These are phyloP conservation scores for Eremothecium gossypii DNA, from an alignment of 1,139 yeast genomes.

Conservation along the genomic window DNA sequence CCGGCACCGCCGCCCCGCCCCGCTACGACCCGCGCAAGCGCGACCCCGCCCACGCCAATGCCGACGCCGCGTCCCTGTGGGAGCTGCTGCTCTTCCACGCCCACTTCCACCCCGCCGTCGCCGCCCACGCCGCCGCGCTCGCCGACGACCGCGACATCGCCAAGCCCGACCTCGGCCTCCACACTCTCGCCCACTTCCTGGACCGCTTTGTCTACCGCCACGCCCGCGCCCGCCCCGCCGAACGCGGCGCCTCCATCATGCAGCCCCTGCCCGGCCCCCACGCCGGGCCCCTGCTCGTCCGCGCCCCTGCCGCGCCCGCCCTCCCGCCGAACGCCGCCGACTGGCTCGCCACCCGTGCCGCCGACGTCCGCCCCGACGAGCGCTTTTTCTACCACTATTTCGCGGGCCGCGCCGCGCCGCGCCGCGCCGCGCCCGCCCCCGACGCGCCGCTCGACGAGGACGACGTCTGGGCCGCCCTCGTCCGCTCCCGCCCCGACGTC, in stretches of 20 bases:
- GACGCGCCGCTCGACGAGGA: slow-evolving; percentile 62
- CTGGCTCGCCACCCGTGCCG: slow-evolving; percentile 62
- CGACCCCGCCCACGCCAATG: slow-evolving; percentile 84
- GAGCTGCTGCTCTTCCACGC: slow-evolving; percentile 63
- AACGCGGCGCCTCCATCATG: slow-evolving; percentile 89
- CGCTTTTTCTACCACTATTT: slow-evolving; percentile 85
- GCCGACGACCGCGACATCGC: slow-evolving; percentile 39
- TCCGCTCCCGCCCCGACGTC: slow-evolving; percentile 73
- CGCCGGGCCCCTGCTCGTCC: slow-evolving; percentile 67
- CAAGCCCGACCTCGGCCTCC: slow-evolving; percentile 85
- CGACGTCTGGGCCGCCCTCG: slow-evolving; percentile 84
- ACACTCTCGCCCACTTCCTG: slow-evolving; percentile 79
- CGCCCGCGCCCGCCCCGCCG: slow-evolving; percentile 63
- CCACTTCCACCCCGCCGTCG: slow-evolving; percentile 90
- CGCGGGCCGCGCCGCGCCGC: slow-evolving; percentile 45
- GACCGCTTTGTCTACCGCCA: slow-evolving; percentile 93
- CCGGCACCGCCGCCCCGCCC: slow-evolving; percentile 28
- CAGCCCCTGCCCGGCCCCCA: slow-evolving; percentile 93
- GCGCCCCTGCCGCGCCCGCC: slow-evolving; percentile 41
- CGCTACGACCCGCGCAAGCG: slow-evolving; percentile 77
- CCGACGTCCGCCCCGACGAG: slow-evolving; percentile 78
- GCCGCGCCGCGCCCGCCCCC: slow-evolving; percentile 31
- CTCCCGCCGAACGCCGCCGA: slow-evolving; percentile 73
- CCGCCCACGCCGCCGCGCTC: slow-evolving; percentile 66
- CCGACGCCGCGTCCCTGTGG: slow-evolving; percentile 76